These are phyloP conservation scores for Solanum neorickii DNA, from an alignment of 257 asterid species.

Conservation along the genomic window DNA sequence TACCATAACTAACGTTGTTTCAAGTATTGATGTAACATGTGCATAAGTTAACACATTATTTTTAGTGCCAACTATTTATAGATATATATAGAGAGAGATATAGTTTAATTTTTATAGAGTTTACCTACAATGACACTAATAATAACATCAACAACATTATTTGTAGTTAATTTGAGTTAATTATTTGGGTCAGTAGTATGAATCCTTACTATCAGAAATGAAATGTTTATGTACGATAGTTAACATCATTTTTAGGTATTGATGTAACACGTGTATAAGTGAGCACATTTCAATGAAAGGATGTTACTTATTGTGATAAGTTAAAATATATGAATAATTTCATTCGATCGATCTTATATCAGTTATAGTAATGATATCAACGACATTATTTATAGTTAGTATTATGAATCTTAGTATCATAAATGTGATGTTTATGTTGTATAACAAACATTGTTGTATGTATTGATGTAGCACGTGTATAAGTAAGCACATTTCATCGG, in stretches of 20 bases:
- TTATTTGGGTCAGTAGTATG: neutral
- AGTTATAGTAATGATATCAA: accelerated
- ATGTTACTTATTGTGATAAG: neutral
- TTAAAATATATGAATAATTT: too few relatives aligned
- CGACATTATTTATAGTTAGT: neutral
- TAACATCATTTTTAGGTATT: neutral
- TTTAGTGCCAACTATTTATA: too few relatives aligned
- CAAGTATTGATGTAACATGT: neutral
- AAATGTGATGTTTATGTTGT: neutral
- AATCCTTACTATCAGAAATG: neutral
- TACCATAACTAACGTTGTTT: neutral
- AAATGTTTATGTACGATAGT: neutral
- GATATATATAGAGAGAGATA: too few relatives aligned
- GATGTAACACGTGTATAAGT: neutral
- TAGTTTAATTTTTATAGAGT: too few relatives aligned
- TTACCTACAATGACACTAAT: too few relatives aligned
- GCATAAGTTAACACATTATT: neutral
- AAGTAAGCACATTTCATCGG: neutral
- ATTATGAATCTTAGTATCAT: neutral
- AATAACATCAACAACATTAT: neutral
- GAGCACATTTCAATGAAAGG: neutral
- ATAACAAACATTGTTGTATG: neutral
- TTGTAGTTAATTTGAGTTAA: neutral
- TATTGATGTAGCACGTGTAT: neutral
- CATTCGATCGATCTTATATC: too few relatives aligned